A percentile compares a stretch with the other conserved stretches of the same genome.
Evolutionary conservation across 2,329 filamentous ascomycete genomes (phyloP).

Genomic region (Raffaelea ambrosiae): DNA sequence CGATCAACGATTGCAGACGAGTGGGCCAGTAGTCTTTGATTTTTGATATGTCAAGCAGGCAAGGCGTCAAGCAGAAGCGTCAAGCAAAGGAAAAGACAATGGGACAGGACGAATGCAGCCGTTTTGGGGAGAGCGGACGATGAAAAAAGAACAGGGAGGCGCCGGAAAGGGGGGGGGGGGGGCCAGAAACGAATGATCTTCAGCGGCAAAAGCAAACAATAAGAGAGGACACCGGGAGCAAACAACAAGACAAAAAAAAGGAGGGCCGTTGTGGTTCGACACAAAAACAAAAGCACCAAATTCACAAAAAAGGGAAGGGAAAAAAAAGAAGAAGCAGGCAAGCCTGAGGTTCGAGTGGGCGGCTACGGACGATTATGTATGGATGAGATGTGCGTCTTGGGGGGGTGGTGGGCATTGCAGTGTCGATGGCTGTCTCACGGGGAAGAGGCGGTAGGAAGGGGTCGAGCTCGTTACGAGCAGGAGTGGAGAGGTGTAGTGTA

Average conservation of each 20-base stretch:
- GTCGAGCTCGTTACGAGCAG: no score
- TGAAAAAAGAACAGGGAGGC: no score
- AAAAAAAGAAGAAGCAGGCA: slow-evolving; percentile 27
- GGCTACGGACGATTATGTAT: slow-evolving; percentile 43
- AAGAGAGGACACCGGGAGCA: no score
- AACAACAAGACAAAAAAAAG: slow-evolving; percentile 5
- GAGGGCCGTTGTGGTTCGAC: slow-evolving; percentile 16
- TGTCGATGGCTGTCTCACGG: no score
- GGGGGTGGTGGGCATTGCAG: not conserved
- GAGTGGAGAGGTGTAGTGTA: not conserved
- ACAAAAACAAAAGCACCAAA: slow-evolving; percentile 12
- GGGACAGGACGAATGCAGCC: no score
- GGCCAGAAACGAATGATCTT: not conserved
- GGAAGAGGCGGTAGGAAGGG: no score
- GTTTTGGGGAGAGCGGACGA: no score
- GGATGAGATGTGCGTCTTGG: slow-evolving; percentile 10
- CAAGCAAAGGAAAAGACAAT: no score
- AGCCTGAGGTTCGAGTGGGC: slow-evolving; percentile 27
- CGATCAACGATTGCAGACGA: no score
- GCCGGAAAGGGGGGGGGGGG: no score
- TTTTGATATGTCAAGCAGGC: not conserved
- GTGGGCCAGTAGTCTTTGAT: no score
- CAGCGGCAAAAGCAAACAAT: not conserved
- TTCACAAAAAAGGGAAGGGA: slow-evolving; percentile 36
- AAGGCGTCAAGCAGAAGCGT: not conserved